Evolutionary conservation across 257 asterid genomes (phyloP), one percentile per base, ranked within the genome.

Genomic region (Jacaranda mimosifolia): DNA sequence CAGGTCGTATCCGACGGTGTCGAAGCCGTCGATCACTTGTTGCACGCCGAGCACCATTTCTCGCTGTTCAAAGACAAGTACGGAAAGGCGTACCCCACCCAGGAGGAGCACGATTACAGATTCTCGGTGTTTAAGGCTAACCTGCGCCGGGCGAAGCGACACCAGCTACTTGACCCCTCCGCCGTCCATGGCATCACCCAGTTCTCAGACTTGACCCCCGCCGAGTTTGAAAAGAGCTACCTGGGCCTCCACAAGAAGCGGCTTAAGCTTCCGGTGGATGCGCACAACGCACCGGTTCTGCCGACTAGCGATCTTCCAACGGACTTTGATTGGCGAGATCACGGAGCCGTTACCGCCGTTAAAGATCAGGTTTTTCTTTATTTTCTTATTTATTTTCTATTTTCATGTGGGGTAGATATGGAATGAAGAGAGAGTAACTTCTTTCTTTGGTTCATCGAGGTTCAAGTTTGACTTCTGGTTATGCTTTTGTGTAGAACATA

Each of bases 301-400:
- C 99, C 98, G 19, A 94, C 98, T 7, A 70, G 17, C 5, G 81
- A 87, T 75, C 87, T 94, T 3, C 98, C 98, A 5, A 17, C 77
- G 43, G 94, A 90, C 58, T 94, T 89, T 79, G 98, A 92, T 78
- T 94, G 97, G 98, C 78, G 98, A 35, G 98, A 92, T 7, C 89
- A 88, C 9, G 98, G 99, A 11, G 97, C 99, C 48, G 96, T 92
- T 38, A 85, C 97, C 64, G 87, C 66, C 63, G 94, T 94, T 17
- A 94, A 95, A 56, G 83, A 92, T 86, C 99, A 92, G 97, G 99
- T 92, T 11, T 26, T n/a, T 14, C 21, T 5, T 55, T 26, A 5
- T n/a, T 36, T 26, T 0, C 17, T 35, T 49, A 7, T 26, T 60
- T 49, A 9, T 14, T 73, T 35, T 17, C 4, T 45, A n/a, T 43